Evolutionary conservation across 345 rosid species (phyloP), one percentile per base, ranked within the genome.

Genomic region (Heritiera littoralis): DNA sequence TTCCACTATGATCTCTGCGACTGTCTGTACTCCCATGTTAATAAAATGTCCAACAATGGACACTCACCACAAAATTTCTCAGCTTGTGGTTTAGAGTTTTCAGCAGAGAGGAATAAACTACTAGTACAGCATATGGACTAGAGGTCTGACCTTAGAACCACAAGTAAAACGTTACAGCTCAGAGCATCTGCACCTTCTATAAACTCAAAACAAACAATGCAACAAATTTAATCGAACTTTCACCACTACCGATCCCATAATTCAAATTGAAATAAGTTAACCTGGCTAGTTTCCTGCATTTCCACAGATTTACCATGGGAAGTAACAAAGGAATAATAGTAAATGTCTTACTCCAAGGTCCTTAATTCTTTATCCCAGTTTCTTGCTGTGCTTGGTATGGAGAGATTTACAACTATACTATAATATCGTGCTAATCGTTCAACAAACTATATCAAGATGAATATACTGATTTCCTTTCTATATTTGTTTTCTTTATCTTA

Each of bases 391-490:
- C 77, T 56, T 13, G 40, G 18, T 41, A 28, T 28, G 54, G 52
- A 58, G 49, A 40, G 28, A 71, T 67, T 38, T 75, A 75, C 51
- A 20, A 70, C 5, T 38, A 38, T 65, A 15, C 69, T 17, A 38
- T 65, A 11, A 38, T 65, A 18, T 17, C 49, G 41, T 9, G 15
- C 6, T 69, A 41, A 74, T 68, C 61, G 76, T 52, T 69, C 61
- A 55, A 60, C 68, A 51, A 52, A 58, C 80, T 74, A 64, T 77
- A 71, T 82, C 28, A 75, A 77, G 72, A 81, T 69, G 58, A 72
- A 74, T 40, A 55, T 55, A 40, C 20, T 77, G 78, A 73, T 52
- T 69, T 76, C 70, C 48, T 65, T 76, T 78, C 41, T 72, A 65
- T 70, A 48, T 77, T 41, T 20, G 79, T 68, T 73, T 78, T 82